Base-by-base conservation (phyloP, 2,329 filamentous ascomycete species). In the Sporothrix variecibatus region DNA sequence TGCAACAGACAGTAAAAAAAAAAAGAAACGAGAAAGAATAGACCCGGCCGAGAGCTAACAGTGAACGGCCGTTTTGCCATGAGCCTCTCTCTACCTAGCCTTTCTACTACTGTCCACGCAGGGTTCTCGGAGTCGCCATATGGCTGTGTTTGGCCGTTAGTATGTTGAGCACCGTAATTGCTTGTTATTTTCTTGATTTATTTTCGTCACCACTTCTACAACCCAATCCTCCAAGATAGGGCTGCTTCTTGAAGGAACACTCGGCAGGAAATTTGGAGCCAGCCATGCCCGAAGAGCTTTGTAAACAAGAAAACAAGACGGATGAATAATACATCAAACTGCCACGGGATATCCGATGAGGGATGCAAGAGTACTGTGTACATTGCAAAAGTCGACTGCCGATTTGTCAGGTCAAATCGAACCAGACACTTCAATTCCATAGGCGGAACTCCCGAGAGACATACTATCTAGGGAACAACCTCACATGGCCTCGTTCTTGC, bases 141-240 rank as follows among this genome's bases (percentile, higher is more conserved):
- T n/a, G 49, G 49, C 49, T 20, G 26, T 58, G 23, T 26, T 58
- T 28, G 53, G 12, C 15, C 15, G 53, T 58, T 53, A 23, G 53
- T 31, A 26, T 23, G 4, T 64, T 40, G 28, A 5, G 7, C 28
- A 4, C 20, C 12, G 40, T 34, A 15, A 26, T 43, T 11, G 15
- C 40, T 43, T 12, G 11, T 8, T 43, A 43, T 5, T 43, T 43
- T 43, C 40, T 23, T 26, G 34, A 11, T 40, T 38, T 3, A 17
- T 3, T 62, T n/a, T 11, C 17, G 34, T 34, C 31, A 34, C 2
- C 15, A 17, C 56, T 17, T 38, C 31, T 62, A 3, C 12, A 58
- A 11, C 62, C 38, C 43, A 46, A 69, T 38, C 65, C 43, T 69
- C 49, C 49, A 26, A 26, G 46, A 53, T 53, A 69, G 65, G 46